Conservation (phyloP, 345 rosid species). For the Eucalyptus pauciflora region DNA sequence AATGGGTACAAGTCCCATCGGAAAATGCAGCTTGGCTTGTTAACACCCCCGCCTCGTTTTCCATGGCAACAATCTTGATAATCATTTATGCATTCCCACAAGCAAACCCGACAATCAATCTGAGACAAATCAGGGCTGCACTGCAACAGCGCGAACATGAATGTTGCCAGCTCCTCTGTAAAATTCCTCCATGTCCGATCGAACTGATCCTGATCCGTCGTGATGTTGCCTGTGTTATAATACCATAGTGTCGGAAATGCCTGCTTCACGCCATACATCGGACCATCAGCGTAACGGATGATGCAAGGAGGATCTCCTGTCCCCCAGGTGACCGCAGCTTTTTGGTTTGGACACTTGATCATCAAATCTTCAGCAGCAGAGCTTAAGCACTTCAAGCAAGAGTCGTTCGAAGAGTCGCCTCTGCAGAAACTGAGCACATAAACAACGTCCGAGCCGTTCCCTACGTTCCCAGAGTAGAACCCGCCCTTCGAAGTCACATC, state of each 20-base stretch:
- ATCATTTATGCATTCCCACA: background rate
- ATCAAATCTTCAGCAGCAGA: background rate
- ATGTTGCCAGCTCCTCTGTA: background rate
- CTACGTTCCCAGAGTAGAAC: background rate
- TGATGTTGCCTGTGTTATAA: background rate
- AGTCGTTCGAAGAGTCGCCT: background rate
- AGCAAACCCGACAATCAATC: background rate
- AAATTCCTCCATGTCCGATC: background rate
- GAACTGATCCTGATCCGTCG: background rate
- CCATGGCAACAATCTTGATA: background rate
- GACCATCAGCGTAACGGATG: background rate
- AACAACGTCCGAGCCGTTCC: background rate
- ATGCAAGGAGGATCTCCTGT: background rate
- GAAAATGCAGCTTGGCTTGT: background rate
- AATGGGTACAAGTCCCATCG: background rate
- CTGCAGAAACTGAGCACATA: background rate
- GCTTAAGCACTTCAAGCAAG: background rate
- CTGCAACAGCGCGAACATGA: background rate
- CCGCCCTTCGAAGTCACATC: background rate
- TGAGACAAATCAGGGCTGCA: background rate
- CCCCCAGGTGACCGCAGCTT: background rate
- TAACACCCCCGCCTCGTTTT: background rate
- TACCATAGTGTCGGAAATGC: accelerated
- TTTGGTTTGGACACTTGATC: background rate
- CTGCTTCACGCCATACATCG: background rate